Conservation (phyloP, 2,329 filamentous ascomycete genomes). For the Aspergillus arachidicola region DNA sequence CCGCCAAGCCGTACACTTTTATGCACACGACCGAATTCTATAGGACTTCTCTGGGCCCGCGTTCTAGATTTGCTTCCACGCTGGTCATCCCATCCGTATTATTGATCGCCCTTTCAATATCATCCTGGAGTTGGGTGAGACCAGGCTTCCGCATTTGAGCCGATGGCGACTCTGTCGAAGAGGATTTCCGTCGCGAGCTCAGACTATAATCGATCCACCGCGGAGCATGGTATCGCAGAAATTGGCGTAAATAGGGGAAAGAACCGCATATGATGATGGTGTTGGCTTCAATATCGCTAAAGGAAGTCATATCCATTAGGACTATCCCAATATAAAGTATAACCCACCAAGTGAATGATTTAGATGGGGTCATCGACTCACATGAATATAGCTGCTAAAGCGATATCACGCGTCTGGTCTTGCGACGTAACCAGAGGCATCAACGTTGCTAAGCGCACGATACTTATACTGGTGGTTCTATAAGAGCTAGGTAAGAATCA, state of each 20-base stretch:
- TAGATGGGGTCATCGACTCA: background rate
- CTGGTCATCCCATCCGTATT: background rate
- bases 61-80: background rate
- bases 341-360: background rate
- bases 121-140: constrained; percentile 1
- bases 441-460: constrained; percentile 27
- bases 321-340: background rate
- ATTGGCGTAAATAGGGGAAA: constrained; percentile 1
- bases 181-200: background rate
- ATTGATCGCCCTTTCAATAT: background rate
- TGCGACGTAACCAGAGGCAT: constrained; percentile 21
- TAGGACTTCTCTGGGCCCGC: background rate
- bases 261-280: constrained; percentile 2
- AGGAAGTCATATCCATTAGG: background rate
- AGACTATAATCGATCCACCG: background rate
- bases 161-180: background rate
- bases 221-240: constrained; percentile 2
- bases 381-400: constrained; percentile 19
- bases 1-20: background rate
- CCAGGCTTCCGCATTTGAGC: background rate
- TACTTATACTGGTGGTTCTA: constrained; percentile 26
- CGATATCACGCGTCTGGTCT: constrained; percentile 22
- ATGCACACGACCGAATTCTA: background rate
- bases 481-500: background rate
- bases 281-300: constrained; percentile 4